Conservation (phyloP, 768 basidiomycete genomes). For the Mycena albidolilacea region DNA sequence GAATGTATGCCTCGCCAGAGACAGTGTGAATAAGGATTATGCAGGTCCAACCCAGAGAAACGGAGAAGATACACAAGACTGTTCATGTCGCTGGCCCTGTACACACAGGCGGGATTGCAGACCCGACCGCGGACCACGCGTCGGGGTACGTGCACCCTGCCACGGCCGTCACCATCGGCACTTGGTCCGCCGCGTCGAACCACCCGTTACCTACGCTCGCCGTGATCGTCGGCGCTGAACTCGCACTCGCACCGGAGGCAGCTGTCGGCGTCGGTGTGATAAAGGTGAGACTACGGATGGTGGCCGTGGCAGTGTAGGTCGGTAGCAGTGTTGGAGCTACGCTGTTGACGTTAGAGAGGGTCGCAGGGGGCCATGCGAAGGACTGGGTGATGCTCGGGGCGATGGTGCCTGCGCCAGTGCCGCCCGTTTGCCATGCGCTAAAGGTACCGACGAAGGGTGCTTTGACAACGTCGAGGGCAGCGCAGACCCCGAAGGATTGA, state of each 20-base stretch:
- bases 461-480: neutral
- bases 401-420: slow-evolving; percentile 3
- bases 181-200: neutral
- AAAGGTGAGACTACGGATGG: neutral
- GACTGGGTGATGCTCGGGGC: neutral
- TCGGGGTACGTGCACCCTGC: slow-evolving; percentile 2
- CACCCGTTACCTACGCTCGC: neutral
- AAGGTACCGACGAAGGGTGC: neutral
- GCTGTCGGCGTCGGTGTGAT: neutral
- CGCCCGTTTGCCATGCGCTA: slow-evolving; percentile 1
- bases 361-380: neutral
- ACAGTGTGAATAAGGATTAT: too few relatives aligned
- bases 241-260: neutral
- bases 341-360: neutral
- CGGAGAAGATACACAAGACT: too few relatives aligned
- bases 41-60: too few relatives aligned
- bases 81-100: neutral
- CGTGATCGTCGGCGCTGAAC: neutral
- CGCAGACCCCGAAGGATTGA: neutral
- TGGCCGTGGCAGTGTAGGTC: neutral
- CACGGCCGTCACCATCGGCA: neutral
- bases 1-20: too few relatives aligned
- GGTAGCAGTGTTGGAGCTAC: neutral
- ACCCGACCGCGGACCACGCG: slow-evolving; percentile 4
- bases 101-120: neutral